Evolutionary conservation across 2,329 filamentous ascomycete genomes (phyloP), one percentile per base, ranked within the genome.

Genomic region (Alternaria tenuissima): DNA sequence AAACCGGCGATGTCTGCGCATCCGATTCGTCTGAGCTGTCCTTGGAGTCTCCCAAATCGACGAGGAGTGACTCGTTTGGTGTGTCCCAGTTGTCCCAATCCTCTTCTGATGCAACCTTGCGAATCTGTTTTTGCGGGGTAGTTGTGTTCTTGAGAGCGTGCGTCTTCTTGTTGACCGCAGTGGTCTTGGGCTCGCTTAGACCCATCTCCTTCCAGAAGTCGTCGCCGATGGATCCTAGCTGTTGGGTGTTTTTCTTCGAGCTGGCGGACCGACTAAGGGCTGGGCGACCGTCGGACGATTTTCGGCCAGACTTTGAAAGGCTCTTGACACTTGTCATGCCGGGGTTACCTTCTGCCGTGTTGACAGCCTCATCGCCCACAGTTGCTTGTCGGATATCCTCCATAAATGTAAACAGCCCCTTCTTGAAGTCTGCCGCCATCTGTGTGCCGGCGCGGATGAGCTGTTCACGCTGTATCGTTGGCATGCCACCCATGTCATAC

Each of bases 361-460:
- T 81, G 42, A 88, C 89, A 61, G 89, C 92, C 81, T 99, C 95
- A 55, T 99, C 95, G 24, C 95, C 95, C 7, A 99, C 93, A 0
- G 95, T 97, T 14, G 94, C 96, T 79, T 98, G 95, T 67, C 94
- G 87, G 48, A 99, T 88, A 75, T 99, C 95, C 76, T 98, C 95
- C 61, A 97, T 88, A 79, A 99, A 99, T 1, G 92, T 97, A 88
- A 91, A 94, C 49, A 99, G 81, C 2, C 95, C 94, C 52, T 95
- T 88, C 76, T 90, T 92, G 78, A 99, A 89, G 79, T 97, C 95
- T 61, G 92, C 91, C 16, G 94, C 91, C 78, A 97, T 89, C 77
- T 95, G 92, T 75, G 93, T 93, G 60, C 83, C 78, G 7, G 78
- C 78, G 56, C 76, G 76, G 32, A 80, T 68, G 26, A 80, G 62